These are phyloP conservation scores for Coemansia erecta DNA, from an alignment of 192 early-diverging fungal species.

Conservation along the genomic window DNA sequence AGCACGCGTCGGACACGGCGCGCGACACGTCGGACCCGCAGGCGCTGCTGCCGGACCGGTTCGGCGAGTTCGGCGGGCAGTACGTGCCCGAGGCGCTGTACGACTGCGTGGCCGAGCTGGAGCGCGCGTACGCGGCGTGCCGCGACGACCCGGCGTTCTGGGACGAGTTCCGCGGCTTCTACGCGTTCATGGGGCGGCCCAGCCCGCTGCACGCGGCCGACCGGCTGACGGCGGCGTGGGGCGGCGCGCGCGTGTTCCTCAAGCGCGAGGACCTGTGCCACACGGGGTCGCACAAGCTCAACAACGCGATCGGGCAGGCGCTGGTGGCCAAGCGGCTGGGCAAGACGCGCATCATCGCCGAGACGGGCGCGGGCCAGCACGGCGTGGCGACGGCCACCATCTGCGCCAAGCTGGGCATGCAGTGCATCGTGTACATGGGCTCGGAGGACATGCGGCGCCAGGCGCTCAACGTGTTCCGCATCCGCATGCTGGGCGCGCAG, in stretches of 20 bases:
- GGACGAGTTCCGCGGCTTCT: constrained; percentile 86
- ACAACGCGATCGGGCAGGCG: constrained; percentile 95
- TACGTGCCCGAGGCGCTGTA: constrained; percentile 98
- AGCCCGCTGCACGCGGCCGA: constrained; percentile 87
- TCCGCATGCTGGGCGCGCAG: constrained; percentile 87
- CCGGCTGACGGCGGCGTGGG: constrained; percentile 70
- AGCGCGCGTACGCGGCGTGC: constrained; percentile 75
- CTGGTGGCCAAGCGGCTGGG: constrained; percentile 92
- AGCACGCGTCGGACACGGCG: constrained; percentile 10
- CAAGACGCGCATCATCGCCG: constrained; percentile 96
- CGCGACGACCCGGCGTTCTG: constrained; percentile 88
- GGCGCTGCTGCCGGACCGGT: constrained; percentile 71
- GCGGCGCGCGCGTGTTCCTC: constrained; percentile 93
- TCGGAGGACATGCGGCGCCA: constrained; percentile 92
- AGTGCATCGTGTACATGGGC: constrained; percentile 98
- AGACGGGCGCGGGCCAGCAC: constrained; percentile 98
- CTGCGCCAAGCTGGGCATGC: constrained; percentile 96
- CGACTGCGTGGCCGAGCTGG: constrained; percentile 89
- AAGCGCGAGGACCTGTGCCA: constrained; percentile 99
- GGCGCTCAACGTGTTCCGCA: constrained; percentile 94
- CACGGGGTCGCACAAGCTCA: constrained; percentile 99
- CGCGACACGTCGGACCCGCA: constrained; percentile 24
- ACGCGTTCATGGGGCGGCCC: constrained; percentile 89
- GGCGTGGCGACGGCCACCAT: constrained; percentile 97
- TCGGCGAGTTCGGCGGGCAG: constrained; percentile 94